Base-by-base conservation (phyloP, 2,329 filamentous ascomycete species). In the Botryosphaeria dothidea region DNA sequence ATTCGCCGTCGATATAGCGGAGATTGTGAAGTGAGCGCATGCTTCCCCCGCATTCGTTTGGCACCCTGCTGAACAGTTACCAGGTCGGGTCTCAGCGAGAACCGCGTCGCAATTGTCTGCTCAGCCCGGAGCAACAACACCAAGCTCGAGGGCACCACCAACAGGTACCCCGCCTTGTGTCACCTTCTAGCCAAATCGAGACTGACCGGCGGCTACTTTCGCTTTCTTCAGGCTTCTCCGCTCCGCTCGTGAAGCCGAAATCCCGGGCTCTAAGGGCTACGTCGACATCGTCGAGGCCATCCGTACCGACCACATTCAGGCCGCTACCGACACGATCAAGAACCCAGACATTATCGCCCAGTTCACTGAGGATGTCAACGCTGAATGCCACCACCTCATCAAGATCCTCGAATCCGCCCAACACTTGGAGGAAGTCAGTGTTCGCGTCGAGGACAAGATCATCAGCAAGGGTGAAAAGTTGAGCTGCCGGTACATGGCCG, bases 381-480 rank as follows among this genome's bases (percentile, higher is more conserved):
- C 83, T 45, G 93, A 98, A 79, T 98, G 93, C 75, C 84, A 89
- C 70, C 88, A 90, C 74, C 86, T 98, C 66, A 82, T 90, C 69
- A 93, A 92, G 79, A 95, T 90, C 46, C 75, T 90, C 63, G 85
- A 88, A 71, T 86, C 86, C 21, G 86, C 87, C 23, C 86, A 88
- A 73, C 83, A 78, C 67, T 71, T 86, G 66, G 81, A 81, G 67
- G 83, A 84, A 64, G 79, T 86, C 54, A 84, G 82, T 21, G 77
- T 74, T 60, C 79, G 81, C 65, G 82, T 80, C 6, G 83, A 83
- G 74, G 83, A 86, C 71, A 90, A 94, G 71, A 92, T 99, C 67
- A 90, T 98, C 67, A 96, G 93, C 76, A 93, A 95, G 71, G 95
- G 95, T 64, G 95, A 99, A 84, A 98, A 97, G 81, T 83, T 99